Conservation (phyloP, 1,284 basidiomycete genomes). For the Leucoagaricus sp. region DNA sequence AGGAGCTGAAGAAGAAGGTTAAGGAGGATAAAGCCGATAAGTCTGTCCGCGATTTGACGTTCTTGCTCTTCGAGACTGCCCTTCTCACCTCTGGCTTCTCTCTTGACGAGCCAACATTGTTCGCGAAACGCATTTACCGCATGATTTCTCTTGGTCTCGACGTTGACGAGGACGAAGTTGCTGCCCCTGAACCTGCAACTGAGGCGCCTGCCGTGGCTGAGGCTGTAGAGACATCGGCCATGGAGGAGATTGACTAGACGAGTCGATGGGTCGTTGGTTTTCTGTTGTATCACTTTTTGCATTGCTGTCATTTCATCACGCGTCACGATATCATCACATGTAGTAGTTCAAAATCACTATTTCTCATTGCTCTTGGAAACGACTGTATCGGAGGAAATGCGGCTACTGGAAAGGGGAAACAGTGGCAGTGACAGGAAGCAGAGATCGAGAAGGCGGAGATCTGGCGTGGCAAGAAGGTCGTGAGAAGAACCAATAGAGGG, state of each 20-base stretch:
- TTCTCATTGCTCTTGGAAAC: not conserved
- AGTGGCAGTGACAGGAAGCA: not conserved
- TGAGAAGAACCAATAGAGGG: not conserved
- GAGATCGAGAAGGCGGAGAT: constrained; percentile 2
- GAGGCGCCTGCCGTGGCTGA: constrained; percentile 52
- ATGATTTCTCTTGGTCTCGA: constrained; percentile 93
- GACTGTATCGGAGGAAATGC: not conserved
- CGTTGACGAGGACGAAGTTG: constrained; percentile 70
- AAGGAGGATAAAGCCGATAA: constrained; percentile 98
- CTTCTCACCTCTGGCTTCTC: constrained; percentile 94
- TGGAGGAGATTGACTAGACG: constrained; percentile 84
- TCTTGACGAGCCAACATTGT: constrained; percentile 93
- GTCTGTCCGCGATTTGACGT: constrained; percentile 95
- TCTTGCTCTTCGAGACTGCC: constrained; percentile 95
- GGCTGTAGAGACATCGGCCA: constrained; percentile 67
- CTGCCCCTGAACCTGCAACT: constrained; percentile 32
- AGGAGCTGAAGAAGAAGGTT: constrained; percentile 95
- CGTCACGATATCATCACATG: constrained; percentile 2
- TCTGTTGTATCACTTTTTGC: constrained; percentile 8
- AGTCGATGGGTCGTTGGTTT: constrained; percentile 12
- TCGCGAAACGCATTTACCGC: constrained; percentile 95
- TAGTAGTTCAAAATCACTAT: constrained; percentile 10
- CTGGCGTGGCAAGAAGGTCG: not conserved
- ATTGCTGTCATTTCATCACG: constrained; percentile 13
- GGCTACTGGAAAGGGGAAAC: not conserved